Conservation (phyloP, 2,329 filamentous ascomycete species). For the Amauroascus niger region DNA sequence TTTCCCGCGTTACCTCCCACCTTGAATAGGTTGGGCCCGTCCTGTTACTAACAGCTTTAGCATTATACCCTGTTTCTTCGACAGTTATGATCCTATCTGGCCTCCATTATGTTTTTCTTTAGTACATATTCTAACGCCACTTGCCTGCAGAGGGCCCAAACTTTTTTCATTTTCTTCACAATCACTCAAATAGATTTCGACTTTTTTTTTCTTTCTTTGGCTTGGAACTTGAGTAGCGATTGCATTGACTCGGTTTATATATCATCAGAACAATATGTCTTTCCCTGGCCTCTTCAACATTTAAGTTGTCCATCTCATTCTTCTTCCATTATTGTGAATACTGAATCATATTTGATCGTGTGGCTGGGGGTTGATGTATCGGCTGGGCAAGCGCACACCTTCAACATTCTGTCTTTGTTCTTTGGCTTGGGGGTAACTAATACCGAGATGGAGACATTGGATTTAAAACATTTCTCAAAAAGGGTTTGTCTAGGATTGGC, state of each 20-base stretch:
- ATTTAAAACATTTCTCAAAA: too few relatives aligned
- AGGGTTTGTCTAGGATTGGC: too few relatives aligned
- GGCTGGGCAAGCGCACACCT: background rate
- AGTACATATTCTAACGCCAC: background rate
- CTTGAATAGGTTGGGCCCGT: slow-evolving; percentile 17
- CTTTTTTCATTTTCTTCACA: background rate
- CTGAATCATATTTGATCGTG: background rate
- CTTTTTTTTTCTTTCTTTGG: background rate
- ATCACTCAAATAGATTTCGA: slow-evolving; percentile 1
- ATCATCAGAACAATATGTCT: background rate
- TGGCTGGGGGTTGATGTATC: background rate
- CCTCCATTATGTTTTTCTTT: background rate
- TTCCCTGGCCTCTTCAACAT: background rate
- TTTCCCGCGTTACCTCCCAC: slow-evolving; percentile 34
- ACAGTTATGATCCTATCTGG: background rate
- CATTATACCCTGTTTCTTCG: background rate
- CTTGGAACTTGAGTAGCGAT: background rate
- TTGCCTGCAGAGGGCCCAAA: background rate
- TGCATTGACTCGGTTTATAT: slow-evolving; percentile 4
- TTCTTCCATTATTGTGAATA: background rate
- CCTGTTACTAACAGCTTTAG: background rate
- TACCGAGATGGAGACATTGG: too few relatives aligned
- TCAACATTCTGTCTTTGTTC: background rate
- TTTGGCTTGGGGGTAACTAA: background rate
- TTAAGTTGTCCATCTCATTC: background rate